Evolutionary conservation across 2,329 filamentous ascomycete species (phyloP), one percentile per base, ranked within the genome.

Genomic region (Elsinoe fawcettii): DNA sequence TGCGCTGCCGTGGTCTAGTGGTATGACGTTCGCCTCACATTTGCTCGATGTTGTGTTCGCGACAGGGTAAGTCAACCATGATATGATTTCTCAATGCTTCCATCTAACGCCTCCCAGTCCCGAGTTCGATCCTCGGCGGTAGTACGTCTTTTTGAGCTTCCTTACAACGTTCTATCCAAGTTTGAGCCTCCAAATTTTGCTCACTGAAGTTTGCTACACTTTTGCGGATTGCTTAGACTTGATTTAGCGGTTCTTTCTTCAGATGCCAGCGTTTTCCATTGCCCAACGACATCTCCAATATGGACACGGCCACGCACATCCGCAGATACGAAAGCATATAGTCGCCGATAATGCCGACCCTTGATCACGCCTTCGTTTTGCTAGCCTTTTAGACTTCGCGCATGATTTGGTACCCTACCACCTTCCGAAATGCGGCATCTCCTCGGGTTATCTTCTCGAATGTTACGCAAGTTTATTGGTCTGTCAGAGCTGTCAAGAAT

Each of bases 1-100:
- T 55, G 39, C 36, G 49, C 41, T 60, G 41, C 37, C 44, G 49
- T 65, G 63, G 64, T 66, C 62, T 66, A 66, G 64, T 61, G 64
- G 64, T 66, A 66, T 66, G 62, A 66, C 64, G 61, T 62, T 56
- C 63, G 60, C 60, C 62, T 66, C 64, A 65, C 62, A 65, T 16
- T 30, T 32, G 7, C 11, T 6, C 34, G 6, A 37, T 25, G 9
- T 44, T 7, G 41, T 44, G 30, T 22, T 37, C 65, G 60, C 60
- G 63, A 56, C 56, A 66, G 64, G 62, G 30, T 32, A 5, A 32
- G 30, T 32, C n/a, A 32, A 12, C 12, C 12, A 12, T 32, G 6
- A 6, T 6, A 12, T 12, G 12, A 5, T 32, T 5, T 32, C 5
- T 32, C 30, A 32, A 12, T 32, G 6, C 30, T 12, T 6, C 12